These are phyloP conservation scores for Neofusicoccum cordaticola DNA, from an alignment of 2,329 filamentous ascomycete species.

Conservation along the genomic window DNA sequence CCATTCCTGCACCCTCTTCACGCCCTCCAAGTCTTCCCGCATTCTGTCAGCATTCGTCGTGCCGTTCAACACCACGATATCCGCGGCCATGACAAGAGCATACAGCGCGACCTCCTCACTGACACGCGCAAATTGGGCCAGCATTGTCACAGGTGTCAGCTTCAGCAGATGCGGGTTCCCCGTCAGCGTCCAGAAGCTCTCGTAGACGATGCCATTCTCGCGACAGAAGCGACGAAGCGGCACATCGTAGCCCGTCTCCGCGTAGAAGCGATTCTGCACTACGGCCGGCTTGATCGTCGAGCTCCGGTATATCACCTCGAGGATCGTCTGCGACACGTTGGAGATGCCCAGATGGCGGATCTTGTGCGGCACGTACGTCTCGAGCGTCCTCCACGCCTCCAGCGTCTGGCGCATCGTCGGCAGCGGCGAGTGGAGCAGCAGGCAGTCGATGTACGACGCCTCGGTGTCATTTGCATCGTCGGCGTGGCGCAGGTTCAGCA, in stretches of 20 bases:
- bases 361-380: slow-evolving; percentile 59
- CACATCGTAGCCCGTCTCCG: slow-evolving; percentile 57
- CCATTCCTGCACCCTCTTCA: slow-evolving; percentile 36
- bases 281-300: slow-evolving; percentile 56
- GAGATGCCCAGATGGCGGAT: slow-evolving; percentile 72
- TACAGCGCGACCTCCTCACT: slow-evolving; percentile 53
- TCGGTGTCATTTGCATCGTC: slow-evolving; percentile 35
- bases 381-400: slow-evolving; percentile 64
- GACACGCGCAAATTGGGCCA: slow-evolving; percentile 48
- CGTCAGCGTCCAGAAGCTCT: slow-evolving; percentile 62
- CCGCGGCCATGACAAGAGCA: slow-evolving; percentile 54
- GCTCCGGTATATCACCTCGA: slow-evolving; percentile 52
- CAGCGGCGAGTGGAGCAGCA: slow-evolving; percentile 60
- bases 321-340: slow-evolving; percentile 61
- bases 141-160: slow-evolving; percentile 46
- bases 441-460: slow-evolving; percentile 54
- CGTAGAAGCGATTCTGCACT: slow-evolving; percentile 74
- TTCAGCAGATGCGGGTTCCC: slow-evolving; percentile 54
- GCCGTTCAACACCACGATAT: slow-evolving; percentile 54
- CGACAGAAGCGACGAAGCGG: slow-evolving; percentile 57
- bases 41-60: slow-evolving; percentile 54
- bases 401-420: slow-evolving; percentile 53
- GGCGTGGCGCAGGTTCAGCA: slow-evolving; percentile 55
- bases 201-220: slow-evolving; percentile 53
- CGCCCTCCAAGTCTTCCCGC: slow-evolving; percentile 50